Evolutionary conservation across 805 yeast species (phyloP), one percentile per base, ranked within the genome.

Genomic region (Barnettozyma californica): DNA sequence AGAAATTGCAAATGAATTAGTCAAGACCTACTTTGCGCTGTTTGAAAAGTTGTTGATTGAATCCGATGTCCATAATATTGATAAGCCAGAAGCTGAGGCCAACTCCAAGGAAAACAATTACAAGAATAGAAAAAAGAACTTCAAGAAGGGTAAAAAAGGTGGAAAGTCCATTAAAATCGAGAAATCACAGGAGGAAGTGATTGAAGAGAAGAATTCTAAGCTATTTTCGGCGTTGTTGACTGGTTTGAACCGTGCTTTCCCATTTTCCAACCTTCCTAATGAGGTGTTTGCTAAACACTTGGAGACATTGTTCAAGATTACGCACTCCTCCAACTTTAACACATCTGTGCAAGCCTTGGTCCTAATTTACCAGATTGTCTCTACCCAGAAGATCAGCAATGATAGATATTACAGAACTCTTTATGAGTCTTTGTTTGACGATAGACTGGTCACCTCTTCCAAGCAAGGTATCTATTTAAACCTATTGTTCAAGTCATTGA

Each of bases 181-280:
- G 41, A 84, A 83, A 64, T 71, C 83, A 11, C 87, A 81, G 52
- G 69, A 68, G 39, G 92, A 86, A 56, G 68, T 84, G 1, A 51
- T 71, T 20, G 87, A 89, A 61, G 98, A 94, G 64, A 87, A 84
- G 58, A 86, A 83, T 59, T 77, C 95, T 40, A 87, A 87, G 60
- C 68, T 92, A 57, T 88, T 92, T 58, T 83, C 96, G 26, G 97
- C 97, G 14, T 76, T 94, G 48, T 77, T 94, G 55, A 89, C 99
- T 1, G 99, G 99, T 57, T 78, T 94, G 50, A 94, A 94, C 65
- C 86, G 99, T 69, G 91, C 98, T 0, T 92, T 88, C 75, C 98
- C 98, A 47, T 94, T 87, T 64, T 82, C 96, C 2, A 76, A 81
- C 53, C 71, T 94, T 47, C 83, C 89, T 16, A 76, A 81, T 35